A percentile compares a stretch with the other conserved stretches of the same genome.
Evolutionary conservation across 176 grass and related monocot genomes (phyloP).

Genomic region (Cenchrus purpureus): DNA sequence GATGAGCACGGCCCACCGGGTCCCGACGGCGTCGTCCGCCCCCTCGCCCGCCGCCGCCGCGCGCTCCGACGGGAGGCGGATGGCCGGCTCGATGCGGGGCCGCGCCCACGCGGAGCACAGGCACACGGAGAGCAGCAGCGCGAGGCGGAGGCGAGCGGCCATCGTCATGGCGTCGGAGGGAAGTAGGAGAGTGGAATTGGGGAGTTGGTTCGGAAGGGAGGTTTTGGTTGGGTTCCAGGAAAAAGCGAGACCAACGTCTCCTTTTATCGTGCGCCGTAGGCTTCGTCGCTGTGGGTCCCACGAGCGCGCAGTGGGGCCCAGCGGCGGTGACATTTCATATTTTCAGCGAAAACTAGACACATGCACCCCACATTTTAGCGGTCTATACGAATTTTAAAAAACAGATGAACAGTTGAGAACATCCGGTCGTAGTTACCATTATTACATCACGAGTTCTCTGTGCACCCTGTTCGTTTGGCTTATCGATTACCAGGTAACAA

Average conservation of each 20-base stretch:
- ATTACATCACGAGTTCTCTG: too few species aligned
- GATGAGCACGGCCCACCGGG: slow-evolving; percentile 90
- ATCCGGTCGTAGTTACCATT: too few species aligned
- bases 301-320: background rate
- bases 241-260: slow-evolving; percentile 36
- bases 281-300: background rate
- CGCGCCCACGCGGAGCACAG: slow-evolving; percentile 37
- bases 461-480: too few species aligned
- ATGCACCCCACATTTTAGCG: background rate
- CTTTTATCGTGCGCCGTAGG: slow-evolving; percentile 45
- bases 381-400: background rate
- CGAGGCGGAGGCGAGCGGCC: slow-evolving; percentile 32
- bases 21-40: slow-evolving; percentile 53
- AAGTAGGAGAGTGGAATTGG: background rate
- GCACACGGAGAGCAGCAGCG: slow-evolving; percentile 40
- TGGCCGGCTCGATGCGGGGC: slow-evolving; percentile 37
- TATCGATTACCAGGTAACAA: too few species aligned
- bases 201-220: background rate
- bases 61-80: slow-evolving; percentile 77
- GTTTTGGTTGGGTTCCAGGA: background rate
- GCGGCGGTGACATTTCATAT: background rate
- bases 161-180: slow-evolving; percentile 18
- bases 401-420: background rate
- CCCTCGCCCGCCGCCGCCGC: background rate
- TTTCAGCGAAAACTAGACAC: background rate